phyloP scores from a whole-genome alignment of 768 basidiomycete genomes.

The Lactarius psammicola region DNA sequence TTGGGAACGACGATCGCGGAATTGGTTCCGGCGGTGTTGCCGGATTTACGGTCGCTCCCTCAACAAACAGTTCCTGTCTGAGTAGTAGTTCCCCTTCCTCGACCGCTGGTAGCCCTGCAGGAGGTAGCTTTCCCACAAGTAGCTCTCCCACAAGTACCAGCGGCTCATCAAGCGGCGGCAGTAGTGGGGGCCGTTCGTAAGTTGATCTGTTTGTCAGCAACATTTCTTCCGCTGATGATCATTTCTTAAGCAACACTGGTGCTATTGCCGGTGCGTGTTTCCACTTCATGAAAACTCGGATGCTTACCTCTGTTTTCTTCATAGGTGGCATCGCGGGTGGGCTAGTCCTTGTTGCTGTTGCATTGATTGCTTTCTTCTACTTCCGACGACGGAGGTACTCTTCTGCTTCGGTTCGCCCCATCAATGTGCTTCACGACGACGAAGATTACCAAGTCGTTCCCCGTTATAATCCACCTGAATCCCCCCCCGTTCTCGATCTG shows the following conservation, averaged over 20 bases:
- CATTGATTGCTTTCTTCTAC: slow-evolving; percentile 48
- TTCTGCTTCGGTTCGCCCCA: slow-evolving; percentile 46
- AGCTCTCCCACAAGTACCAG: slow-evolving; percentile 51
- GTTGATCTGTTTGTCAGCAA: background rate
- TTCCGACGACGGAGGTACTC: slow-evolving; percentile 46
- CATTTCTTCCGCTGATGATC: background rate
- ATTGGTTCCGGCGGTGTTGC: slow-evolving; percentile 69
- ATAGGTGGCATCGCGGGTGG: slow-evolving; percentile 59
- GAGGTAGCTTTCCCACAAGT: slow-evolving; percentile 69
- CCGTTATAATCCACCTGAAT: slow-evolving; percentile 72
- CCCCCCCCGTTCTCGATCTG: slow-evolving; percentile 67
- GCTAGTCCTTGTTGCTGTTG: slow-evolving; percentile 44
- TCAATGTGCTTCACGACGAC: slow-evolving; percentile 60
- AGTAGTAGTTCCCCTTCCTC: slow-evolving; percentile 65
- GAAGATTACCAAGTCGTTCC: slow-evolving; percentile 59
- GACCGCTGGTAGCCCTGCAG: slow-evolving; percentile 73
- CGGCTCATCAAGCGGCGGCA: slow-evolving; percentile 34
- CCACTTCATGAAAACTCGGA: background rate
- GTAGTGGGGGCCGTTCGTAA: slow-evolving; percentile 30
- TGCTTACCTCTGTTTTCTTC: slow-evolving; percentile 36
- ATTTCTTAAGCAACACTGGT: slow-evolving; percentile 12
- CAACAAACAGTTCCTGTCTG: slow-evolving; percentile 55
- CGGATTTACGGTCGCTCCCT: slow-evolving; percentile 52
- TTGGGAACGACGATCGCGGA: slow-evolving; percentile 66
- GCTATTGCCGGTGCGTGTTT: slow-evolving; percentile 21